phyloP scores from a whole-genome alignment of 2,329 filamentous ascomycete species.

The Aspergillus tamarii region DNA sequence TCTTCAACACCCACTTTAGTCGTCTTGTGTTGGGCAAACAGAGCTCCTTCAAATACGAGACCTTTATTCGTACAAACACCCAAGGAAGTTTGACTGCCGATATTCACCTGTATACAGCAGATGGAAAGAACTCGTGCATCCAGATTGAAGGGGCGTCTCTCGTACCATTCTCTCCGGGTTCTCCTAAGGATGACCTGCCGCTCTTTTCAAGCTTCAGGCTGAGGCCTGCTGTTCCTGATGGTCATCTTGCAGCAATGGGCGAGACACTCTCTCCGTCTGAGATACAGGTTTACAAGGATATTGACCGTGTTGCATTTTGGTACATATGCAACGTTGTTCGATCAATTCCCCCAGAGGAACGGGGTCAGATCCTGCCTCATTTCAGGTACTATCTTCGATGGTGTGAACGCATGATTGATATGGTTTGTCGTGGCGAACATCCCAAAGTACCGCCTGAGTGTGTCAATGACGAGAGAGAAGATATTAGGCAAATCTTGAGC shows the following conservation, averaged over 20 bases:
- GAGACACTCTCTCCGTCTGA: background rate
- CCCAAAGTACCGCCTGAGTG: background rate
- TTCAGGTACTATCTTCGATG: constrained; percentile 2
- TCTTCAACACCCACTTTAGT: constrained; percentile 12
- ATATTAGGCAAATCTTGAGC: background rate
- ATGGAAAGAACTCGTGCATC: constrained; percentile 6
- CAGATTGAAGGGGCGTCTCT: constrained; percentile 16
- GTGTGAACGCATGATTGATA: constrained; percentile 4
- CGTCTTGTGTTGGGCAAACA: background rate
- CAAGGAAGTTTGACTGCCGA: background rate
- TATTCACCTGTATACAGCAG: constrained; percentile 2
- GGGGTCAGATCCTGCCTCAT: constrained; percentile 1
- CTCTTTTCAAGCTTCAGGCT: constrained; percentile 15
- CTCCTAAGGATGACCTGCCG: constrained; percentile 8
- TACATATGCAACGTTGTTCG: background rate
- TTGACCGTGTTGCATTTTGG: constrained; percentile 12
- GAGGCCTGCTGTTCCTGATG: background rate
- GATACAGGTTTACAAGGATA: background rate
- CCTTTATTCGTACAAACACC: background rate
- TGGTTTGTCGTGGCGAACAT: background rate
- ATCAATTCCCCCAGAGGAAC: background rate
- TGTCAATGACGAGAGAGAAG: background rate
- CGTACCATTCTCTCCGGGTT: constrained; percentile 13
- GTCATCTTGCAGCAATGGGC: constrained; percentile 2
- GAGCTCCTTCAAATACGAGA: constrained; percentile 36